Base-by-base conservation (phyloP, 441 rosid genomes). In the Adansonia madagascariensis region DNA sequence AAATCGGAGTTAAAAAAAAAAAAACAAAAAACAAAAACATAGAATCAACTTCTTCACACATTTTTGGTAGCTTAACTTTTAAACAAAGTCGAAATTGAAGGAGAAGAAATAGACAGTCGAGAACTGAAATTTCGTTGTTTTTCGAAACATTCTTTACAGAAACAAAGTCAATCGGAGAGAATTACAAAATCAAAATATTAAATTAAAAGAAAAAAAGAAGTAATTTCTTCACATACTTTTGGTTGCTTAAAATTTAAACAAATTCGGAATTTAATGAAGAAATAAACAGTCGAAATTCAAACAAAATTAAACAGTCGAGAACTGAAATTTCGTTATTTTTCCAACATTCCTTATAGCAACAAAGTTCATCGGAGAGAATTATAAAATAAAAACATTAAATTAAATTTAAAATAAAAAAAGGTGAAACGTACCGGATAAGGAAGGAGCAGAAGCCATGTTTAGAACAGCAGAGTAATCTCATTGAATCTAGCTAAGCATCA, bases 381-480 rank as follows among this genome's bases (percentile, higher is more conserved):
- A 69, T 41, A 31, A 70, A 70, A 50, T 47, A 61, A 50, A 20
- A 27, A 68, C 3, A 22, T 18, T 12, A 47, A 68, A 22, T 1
- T 11, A 41, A 64, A 63, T 14, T 5, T 22, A 27, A 10, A 20
- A 61, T 24, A 11, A 4, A 20, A 65, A 15, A 11, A 20, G 56
- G 27, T 56, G 52, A 53, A n/a, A 85, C 84, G 74, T 20, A 95
- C 98, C 97, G 69, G 97, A 88, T 88, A 91, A 80, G 50, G 98
- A 89, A 88, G 97, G 72, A 90, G 90, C 88, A 83, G 88, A 91
- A 76, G 91, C 89, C 98, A 93, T 93, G 75, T 82, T 83, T 86
- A 88, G 61, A 79, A 78, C 78, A 79, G 71, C 46, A 81, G 80
- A 84, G 64, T 82, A 89, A 82, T 82, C 83, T 80, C 84, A 85